These are phyloP conservation scores for Cryptococcus hybrid DNA, from an alignment of 1,284 basidiomycete species.

Conservation along the genomic window DNA sequence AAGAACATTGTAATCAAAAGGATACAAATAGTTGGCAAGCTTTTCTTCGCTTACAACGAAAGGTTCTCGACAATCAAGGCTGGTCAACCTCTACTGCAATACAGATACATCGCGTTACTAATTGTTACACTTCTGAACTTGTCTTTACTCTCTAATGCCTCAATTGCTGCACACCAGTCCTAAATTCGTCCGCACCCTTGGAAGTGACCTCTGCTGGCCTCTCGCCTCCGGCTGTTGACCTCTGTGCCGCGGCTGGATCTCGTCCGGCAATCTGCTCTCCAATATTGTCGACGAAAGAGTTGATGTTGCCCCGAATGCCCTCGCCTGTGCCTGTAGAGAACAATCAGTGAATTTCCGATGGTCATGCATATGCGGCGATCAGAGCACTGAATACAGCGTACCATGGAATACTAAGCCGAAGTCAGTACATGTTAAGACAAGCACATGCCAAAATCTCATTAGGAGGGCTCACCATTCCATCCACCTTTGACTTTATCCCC, in stretches of 20 bases:
- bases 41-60: no score
- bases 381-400: no score
- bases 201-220: slow-evolving; percentile 20
- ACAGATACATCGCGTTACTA: neutral
- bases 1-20: no score
- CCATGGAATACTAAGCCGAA: slow-evolving; percentile 20
- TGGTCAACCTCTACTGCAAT: no score
- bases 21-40: no score
- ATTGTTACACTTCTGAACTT: neutral
- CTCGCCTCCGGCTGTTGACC: slow-evolving; percentile 15
- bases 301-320: slow-evolving; percentile 33
- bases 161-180: slow-evolving; percentile 17
- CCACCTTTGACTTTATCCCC: slow-evolving; percentile 31
- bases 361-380: no score
- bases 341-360: no score
- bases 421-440: neutral
- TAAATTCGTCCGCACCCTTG: slow-evolving; percentile 25
- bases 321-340: slow-evolving; percentile 36
- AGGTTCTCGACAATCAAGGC: no score
- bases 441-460: neutral
- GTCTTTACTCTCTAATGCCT: slow-evolving; percentile 10
- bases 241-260: slow-evolving; percentile 3
- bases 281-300: slow-evolving; percentile 27
- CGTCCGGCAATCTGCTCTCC: slow-evolving; percentile 28
- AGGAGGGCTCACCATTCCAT: slow-evolving; percentile 16